Base-by-base conservation (phyloP, 1,284 basidiomycete species). In the Heterobasidion occidentale region DNA sequence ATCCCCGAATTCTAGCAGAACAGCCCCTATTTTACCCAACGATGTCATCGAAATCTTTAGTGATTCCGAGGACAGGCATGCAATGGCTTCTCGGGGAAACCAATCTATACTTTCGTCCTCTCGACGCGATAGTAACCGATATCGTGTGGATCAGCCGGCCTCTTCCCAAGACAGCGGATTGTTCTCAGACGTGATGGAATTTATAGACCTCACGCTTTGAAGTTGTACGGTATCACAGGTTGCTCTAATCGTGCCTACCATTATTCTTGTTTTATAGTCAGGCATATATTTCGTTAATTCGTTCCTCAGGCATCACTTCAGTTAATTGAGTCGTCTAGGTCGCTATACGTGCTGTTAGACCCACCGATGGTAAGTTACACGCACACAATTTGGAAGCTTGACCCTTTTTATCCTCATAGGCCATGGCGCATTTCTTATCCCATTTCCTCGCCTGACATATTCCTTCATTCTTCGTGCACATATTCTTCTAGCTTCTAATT, bases 111-210 rank as follows among this genome's bases (percentile, higher is more conserved):
- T 54, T 53, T 47, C 50, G 19, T 42, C 38, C 15, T 42, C 38
- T 12, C 47, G 56, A 57, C 36, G 42, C 20, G 4, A 59, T 58
- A 36, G 56, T 62, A 15, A 63, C 63, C 51, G 58, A 59, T 36
- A 59, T 65, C 53, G 53, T 59, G 0, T 60, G 59, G 33, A 36
- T 51, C 46, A 11, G 20, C 58, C 60, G 6, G 56, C 57, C 1
- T 63, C 61, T 8, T 64, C 63, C 14, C 61, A 63, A 54, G 60
- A 61, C 15, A 62, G 60, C 55, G 54, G 55, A 44, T 58, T 63
- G 7, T 50, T 58, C 27, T 36, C 34, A 2, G 60, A 61, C 20
- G 51, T 47, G 33, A 58, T 52, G 36, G 46, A 46, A n/a, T 45
- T 62, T 9, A 56, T 60, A 34, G 56, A 58, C 15, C 38, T 42